Base-by-base conservation (phyloP, 1,139 yeast species). In the Candida glucosophila region DNA sequence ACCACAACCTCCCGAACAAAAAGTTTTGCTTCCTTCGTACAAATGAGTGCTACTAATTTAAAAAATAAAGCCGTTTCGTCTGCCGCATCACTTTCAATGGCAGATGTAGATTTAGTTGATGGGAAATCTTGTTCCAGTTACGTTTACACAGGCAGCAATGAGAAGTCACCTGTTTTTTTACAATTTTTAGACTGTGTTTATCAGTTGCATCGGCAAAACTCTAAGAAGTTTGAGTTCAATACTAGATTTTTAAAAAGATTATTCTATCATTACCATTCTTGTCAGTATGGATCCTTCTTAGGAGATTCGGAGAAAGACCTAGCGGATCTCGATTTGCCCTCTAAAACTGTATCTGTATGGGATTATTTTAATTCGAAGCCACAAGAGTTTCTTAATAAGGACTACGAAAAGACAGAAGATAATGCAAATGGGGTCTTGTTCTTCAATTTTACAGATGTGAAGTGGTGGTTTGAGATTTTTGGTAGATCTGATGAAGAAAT, bases 211-310 rank as follows among this genome's bases (percentile, higher is more conserved):
- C 55, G 75, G 9, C 95, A 86, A 45, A 67, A 72, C 36, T 94
- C 95, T 0, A 45, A 56, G 1, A 55, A 62, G 23, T 90, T 90
- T 51, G 95, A 90, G 51, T 88, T 77, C 55, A 86, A 88, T 42
- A 95, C 88, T 46, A 58, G 96, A 26, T 86, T 90, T 42, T 53
- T 92, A 37, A 69, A 95, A 40, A 57, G 97, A 26, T 56, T 90
- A 28, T 66, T 85, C 18, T 90, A 90, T 44, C 98, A 90, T 50
- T 61, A 81, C 24, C 85, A 88, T 45, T 82, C 96, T 1, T 86
- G 97, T 45, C 98, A 90, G 48, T 90, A 86, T 49, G 98, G 98
- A 3, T 75, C 95, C 1, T 90, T 90, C 43, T 51, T 92, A 26
- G 75, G 72, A 41, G 81, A 90, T 44, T 67, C 70, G 20, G 95